Conservation (phyloP, 192 early-diverging fungal species). For the Chytriomyces sp. region DNA sequence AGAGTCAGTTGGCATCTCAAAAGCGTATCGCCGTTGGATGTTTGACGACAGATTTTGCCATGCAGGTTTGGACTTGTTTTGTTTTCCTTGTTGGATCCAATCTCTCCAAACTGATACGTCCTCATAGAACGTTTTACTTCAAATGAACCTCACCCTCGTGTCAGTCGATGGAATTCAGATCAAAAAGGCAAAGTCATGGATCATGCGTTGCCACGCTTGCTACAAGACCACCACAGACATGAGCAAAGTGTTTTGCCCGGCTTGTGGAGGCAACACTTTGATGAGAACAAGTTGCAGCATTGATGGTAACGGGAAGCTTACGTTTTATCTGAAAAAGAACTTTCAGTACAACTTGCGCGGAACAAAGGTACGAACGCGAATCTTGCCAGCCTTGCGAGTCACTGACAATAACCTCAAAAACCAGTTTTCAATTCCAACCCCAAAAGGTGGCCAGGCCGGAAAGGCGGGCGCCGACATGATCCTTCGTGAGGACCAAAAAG, state of each 20-base stretch:
- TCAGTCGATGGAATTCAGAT: slow-evolving; percentile 83
- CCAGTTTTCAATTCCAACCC: slow-evolving; percentile 82
- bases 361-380: slow-evolving; percentile 62
- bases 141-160: slow-evolving; percentile 87
- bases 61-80: slow-evolving; percentile 65
- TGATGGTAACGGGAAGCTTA: slow-evolving; percentile 77
- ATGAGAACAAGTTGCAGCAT: slow-evolving; percentile 82
- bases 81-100: background rate
- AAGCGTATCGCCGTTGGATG: slow-evolving; percentile 76
- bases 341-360: slow-evolving; percentile 89
- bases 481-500: slow-evolving; percentile 90
- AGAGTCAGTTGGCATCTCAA: slow-evolving; percentile 31
- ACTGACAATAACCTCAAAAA: background rate
- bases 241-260: slow-evolving; percentile 90
- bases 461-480: slow-evolving; percentile 71
- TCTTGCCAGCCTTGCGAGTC: background rate
- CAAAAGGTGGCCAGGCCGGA: slow-evolving; percentile 70
- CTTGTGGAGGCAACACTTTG: slow-evolving; percentile 87
- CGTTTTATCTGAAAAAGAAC: slow-evolving; percentile 87
- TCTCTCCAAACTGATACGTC: background rate
- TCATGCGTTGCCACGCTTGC: slow-evolving; percentile 94
- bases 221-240: slow-evolving; percentile 84
- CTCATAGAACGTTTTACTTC: slow-evolving; percentile 84
- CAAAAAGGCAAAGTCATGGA: slow-evolving; percentile 80
- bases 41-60: slow-evolving; percentile 90